phyloP scores from a whole-genome alignment of 2,329 filamentous ascomycete species.

The Cytospora piceae region DNA sequence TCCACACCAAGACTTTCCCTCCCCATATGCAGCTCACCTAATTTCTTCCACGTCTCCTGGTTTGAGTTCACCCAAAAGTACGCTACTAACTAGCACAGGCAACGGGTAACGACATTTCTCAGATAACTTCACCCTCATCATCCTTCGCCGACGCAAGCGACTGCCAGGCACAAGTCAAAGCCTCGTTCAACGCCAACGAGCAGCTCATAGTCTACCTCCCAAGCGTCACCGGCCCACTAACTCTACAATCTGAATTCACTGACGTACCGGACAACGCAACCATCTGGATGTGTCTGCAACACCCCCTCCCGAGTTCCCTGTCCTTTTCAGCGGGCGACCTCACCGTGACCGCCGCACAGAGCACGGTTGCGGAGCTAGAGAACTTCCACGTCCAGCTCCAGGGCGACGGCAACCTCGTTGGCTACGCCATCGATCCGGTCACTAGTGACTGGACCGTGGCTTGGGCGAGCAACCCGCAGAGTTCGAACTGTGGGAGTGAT shows the following conservation, averaged over 20 bases:
- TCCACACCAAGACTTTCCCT: not conserved
- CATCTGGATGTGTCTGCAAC: conserved; percentile 35
- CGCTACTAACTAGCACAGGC: conserved; percentile 12
- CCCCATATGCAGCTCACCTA: too few species aligned
- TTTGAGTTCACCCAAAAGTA: not conserved
- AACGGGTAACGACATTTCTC: conserved; percentile 34
- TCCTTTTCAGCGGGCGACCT: conserved; percentile 31
- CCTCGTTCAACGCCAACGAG: conserved; percentile 32
- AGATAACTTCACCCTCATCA: conserved; percentile 31
- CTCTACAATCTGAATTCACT: conserved; percentile 34
- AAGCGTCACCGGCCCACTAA: conserved; percentile 31
- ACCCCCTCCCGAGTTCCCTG: conserved; percentile 31
- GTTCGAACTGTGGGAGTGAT: conserved; percentile 22
- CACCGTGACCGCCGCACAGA: conserved; percentile 31
- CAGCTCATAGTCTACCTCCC: conserved; percentile 34
- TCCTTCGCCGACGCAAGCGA: conserved; percentile 33
- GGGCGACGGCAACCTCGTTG: conserved; percentile 36
- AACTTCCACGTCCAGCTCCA: conserved; percentile 35
- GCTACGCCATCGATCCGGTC: conserved; percentile 26
- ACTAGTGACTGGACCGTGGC: conserved; percentile 23
- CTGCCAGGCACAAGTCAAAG: conserved; percentile 31
- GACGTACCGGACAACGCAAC: conserved; percentile 33
- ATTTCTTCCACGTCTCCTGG: not conserved
- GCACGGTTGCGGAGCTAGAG: conserved; percentile 32
- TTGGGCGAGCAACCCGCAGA: conserved; percentile 23